Evolutionary conservation across 495 filamentous ascomycete species (phyloP).

Genomic region (Filosporella fistucella): DNA sequence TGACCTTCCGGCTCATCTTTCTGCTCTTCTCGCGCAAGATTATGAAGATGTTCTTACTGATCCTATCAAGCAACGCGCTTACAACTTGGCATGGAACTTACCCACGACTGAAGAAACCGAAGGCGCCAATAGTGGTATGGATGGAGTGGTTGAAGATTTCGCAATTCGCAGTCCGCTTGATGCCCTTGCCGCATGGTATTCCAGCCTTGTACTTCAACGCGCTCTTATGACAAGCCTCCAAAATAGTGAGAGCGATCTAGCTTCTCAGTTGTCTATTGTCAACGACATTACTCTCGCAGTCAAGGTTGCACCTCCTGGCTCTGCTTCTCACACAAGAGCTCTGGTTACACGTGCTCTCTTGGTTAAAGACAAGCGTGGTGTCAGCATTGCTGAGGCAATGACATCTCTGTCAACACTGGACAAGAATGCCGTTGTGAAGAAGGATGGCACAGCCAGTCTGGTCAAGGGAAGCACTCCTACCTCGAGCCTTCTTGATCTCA

Average conservation of each 20-base stretch:
- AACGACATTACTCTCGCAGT: slow-evolving; percentile 64
- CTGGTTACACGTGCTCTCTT: slow-evolving; percentile 67
- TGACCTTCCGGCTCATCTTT: slow-evolving; percentile 70
- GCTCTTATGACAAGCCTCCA: slow-evolving; percentile 61
- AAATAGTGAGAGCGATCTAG: slow-evolving; percentile 13
- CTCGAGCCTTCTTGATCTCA: slow-evolving; percentile 55
- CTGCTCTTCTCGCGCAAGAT: slow-evolving; percentile 66
- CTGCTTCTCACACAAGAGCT: slow-evolving; percentile 70
- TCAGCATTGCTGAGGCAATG: slow-evolving; percentile 50
- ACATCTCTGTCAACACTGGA: slow-evolving; percentile 43
- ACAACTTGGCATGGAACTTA: slow-evolving; percentile 87
- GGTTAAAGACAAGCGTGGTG: slow-evolving; percentile 43
- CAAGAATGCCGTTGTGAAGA: slow-evolving; percentile 13
- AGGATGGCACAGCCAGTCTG: slow-evolving; percentile 1
- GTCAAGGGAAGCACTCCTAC: slow-evolving; percentile 28
- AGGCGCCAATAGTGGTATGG: slow-evolving; percentile 65
- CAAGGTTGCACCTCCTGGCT: slow-evolving; percentile 72
- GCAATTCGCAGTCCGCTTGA: slow-evolving; percentile 86
- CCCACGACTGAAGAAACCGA: slow-evolving; percentile 61
- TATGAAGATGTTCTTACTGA: slow-evolving; percentile 76
- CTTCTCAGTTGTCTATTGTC: slow-evolving; percentile 38
- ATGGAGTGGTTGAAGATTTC: slow-evolving; percentile 79
- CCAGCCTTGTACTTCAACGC: slow-evolving; percentile 67
- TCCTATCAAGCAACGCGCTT: slow-evolving; percentile 75
- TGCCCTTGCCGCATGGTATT: slow-evolving; percentile 88